Conservation (phyloP, 106 monocot species). For the Narthecium ossifragum region DNA sequence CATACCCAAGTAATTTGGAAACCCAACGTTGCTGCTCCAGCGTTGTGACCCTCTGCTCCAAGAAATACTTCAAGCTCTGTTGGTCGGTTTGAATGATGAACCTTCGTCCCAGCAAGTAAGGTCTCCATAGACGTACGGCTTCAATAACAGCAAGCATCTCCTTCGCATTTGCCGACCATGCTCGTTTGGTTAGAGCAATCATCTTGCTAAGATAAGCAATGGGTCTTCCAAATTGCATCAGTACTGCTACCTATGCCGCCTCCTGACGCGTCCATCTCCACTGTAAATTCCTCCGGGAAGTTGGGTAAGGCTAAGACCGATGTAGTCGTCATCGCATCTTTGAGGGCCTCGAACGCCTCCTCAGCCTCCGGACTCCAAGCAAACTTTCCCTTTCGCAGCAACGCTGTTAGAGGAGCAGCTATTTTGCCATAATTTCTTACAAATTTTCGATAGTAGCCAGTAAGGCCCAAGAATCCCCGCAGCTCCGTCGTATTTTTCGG, state of each 20-base stretch:
- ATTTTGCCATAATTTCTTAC: not conserved
- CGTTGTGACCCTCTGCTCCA: not conserved
- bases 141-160: not conserved
- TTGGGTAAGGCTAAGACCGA: too few species aligned
- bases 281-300: too few species aligned
- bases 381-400: too few species aligned
- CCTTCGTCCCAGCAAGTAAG: not conserved
- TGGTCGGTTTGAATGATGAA: constrained; percentile 3
- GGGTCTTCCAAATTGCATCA: not conserved
- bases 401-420: too few species aligned
- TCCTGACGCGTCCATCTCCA: too few species aligned
- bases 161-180: not conserved
- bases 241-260: not conserved
- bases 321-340: too few species aligned
- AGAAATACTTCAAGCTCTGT: not conserved
- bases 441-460: not conserved
- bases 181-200: not conserved
- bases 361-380: too few species aligned
- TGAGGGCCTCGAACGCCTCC: too few species aligned
- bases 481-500: not conserved
- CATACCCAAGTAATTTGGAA: not conserved
- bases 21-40: not conserved
- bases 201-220: not conserved
- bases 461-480: constrained; percentile 1
- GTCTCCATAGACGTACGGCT: not conserved